These are phyloP conservation scores for Tagetes patula DNA, from an alignment of 129 eudicot species.

Conservation along the genomic window DNA sequence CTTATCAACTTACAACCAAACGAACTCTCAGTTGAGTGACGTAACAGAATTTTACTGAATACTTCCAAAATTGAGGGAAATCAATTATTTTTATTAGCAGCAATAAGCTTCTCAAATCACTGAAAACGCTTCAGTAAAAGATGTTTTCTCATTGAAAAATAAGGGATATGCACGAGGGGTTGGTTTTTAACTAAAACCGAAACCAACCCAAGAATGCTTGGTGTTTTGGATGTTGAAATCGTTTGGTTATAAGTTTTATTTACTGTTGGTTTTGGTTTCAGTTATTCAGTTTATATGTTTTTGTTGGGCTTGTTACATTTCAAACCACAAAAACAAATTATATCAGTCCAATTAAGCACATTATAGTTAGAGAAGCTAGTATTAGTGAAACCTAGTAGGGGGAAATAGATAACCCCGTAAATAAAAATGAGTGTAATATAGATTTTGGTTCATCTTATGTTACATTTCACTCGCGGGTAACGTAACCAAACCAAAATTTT, in stretches of 20 bases:
- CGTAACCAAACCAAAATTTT: too few relatives aligned
- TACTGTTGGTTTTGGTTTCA: not conserved
- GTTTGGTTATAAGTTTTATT: not conserved
- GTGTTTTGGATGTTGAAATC: not conserved
- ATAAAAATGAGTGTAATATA: not conserved
- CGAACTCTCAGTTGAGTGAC: constrained; percentile 18
- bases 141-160: not conserved
- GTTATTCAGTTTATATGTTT: not conserved
- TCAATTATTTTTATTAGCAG: not conserved
- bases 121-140: not conserved
- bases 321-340: not conserved
- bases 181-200: not conserved
- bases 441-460: too few relatives aligned
- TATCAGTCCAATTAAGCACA: not conserved
- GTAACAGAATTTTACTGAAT: constrained; percentile 21
- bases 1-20: constrained; percentile 22
- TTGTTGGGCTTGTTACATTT: not conserved
- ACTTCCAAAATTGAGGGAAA: constrained; percentile 30
- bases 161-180: not conserved
- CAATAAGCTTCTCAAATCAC: not conserved
- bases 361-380: not conserved
- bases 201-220: not conserved
- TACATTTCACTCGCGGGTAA: too few relatives aligned
- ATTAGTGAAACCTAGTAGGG: not conserved
- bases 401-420: not conserved